Percentiles rank a stretch among this genome's conserved stretches.
Conservation (phyloP, 2,329 filamentous ascomycete genomes). For the Cordyceps farinosa region DNA sequence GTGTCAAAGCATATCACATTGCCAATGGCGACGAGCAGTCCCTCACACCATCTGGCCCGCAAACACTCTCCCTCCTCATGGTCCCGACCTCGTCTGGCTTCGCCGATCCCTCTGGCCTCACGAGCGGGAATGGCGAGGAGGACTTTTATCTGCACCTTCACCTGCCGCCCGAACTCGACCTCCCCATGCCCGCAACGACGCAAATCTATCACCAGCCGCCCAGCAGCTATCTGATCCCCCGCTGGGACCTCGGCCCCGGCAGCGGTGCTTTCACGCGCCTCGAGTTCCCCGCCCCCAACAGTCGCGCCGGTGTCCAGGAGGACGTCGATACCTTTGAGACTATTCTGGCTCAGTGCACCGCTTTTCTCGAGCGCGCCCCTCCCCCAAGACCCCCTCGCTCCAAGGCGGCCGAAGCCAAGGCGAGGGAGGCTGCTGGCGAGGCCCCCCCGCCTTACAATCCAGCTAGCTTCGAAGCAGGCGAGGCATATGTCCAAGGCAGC, state of each 20-base stretch:
- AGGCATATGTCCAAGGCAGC: slow-evolving; percentile 68
- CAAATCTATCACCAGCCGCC: slow-evolving; percentile 97
- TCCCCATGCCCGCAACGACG: slow-evolving; percentile 89
- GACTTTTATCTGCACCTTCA: slow-evolving; percentile 98
- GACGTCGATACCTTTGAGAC: slow-evolving; percentile 97
- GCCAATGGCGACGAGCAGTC: slow-evolving; percentile 79
- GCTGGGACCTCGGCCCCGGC: slow-evolving; percentile 88
- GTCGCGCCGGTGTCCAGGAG: slow-evolving; percentile 73
- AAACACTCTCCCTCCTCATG: slow-evolving; percentile 92
- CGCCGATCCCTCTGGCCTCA: slow-evolving; percentile 49
- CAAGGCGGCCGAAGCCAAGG: slow-evolving; percentile 36
- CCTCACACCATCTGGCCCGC: slow-evolving; percentile 79
- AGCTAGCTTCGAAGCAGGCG: slow-evolving; percentile 71
- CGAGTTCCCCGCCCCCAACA: slow-evolving; percentile 76
- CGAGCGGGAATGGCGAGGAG: slow-evolving; percentile 60
- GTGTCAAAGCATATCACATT: slow-evolving; percentile 88
- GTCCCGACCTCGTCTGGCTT: slow-evolving; percentile 82
- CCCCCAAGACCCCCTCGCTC: slow-evolving; percentile 46
- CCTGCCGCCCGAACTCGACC: slow-evolving; percentile 87
- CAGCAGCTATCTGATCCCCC: slow-evolving; percentile 86
- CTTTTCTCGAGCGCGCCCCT: slow-evolving; percentile 81
- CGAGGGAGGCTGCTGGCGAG: slow-evolving; percentile 40
- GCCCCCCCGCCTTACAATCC: slow-evolving; percentile 71
- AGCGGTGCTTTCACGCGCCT: slow-evolving; percentile 89
- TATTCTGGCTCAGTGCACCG: slow-evolving; percentile 94